phyloP scores from a whole-genome alignment of 2,329 filamentous ascomycete genomes.

The Monilinia polystroma region DNA sequence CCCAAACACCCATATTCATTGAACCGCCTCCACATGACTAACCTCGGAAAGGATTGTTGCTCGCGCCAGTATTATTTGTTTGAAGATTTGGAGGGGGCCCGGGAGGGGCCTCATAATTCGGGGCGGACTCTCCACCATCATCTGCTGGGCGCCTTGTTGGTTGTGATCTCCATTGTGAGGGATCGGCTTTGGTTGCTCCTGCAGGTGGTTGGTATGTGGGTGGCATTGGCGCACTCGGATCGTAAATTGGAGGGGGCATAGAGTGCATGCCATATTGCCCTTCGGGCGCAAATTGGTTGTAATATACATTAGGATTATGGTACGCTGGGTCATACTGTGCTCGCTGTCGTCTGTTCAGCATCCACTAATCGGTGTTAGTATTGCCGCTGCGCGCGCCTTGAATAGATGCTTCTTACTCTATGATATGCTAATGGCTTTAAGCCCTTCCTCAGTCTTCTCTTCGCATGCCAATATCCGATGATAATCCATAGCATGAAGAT shows the following conservation, averaged over 20 bases:
- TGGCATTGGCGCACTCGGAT: constrained; percentile 52
- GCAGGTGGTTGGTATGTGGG: constrained; percentile 55
- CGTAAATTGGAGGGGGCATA: constrained; percentile 56
- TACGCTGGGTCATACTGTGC: constrained; percentile 46
- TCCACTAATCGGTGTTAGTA: constrained; percentile 36
- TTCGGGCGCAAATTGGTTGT: constrained; percentile 43
- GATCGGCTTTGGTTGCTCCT: constrained; percentile 54
- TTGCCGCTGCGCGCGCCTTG: neutral
- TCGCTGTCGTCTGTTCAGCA: constrained; percentile 37
- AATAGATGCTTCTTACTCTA: constrained; percentile 49
- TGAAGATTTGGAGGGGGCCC: constrained; percentile 49
- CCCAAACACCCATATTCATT: constrained; percentile 29
- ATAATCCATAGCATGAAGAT: constrained; percentile 62
- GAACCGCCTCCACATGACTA: constrained; percentile 23
- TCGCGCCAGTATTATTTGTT: constrained; percentile 39
- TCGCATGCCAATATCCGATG: constrained; percentile 69
- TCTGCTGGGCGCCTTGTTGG: constrained; percentile 38
- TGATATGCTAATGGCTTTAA: constrained; percentile 68
- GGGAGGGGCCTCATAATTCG: constrained; percentile 47
- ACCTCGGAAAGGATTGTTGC: constrained; percentile 41
- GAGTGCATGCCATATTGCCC: constrained; percentile 50
- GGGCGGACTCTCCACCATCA: constrained; percentile 34
- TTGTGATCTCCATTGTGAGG: constrained; percentile 46
- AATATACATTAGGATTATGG: constrained; percentile 46
- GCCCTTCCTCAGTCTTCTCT: constrained; percentile 63